phyloP scores from a whole-genome alignment of 1,284 basidiomycete species.

The Inonotus hispidus region DNA sequence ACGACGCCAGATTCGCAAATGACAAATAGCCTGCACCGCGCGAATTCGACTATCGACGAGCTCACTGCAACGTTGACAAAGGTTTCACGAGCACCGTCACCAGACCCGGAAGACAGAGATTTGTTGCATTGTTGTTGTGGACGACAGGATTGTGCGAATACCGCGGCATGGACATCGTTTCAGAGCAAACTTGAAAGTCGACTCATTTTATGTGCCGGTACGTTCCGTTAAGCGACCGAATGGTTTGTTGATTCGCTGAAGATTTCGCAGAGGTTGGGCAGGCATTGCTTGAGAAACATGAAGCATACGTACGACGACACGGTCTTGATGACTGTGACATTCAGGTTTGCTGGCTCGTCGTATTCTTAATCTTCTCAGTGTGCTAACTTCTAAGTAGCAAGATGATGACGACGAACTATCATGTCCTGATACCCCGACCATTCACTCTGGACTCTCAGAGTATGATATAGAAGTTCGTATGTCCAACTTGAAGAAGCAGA shows the following conservation, averaged over 20 bases:
- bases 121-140: conserved; percentile 60
- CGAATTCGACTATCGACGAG: conserved; percentile 59
- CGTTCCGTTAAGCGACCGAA: conserved; percentile 25
- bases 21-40: conserved; percentile 47
- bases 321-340: conserved; percentile 40
- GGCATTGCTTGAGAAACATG: conserved; percentile 81
- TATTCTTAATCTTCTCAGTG: neutral
- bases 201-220: conserved; percentile 80
- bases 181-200: conserved; percentile 69
- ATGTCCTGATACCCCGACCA: conserved; percentile 17
- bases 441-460: conserved; percentile 15
- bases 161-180: conserved; percentile 56
- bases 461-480: conserved; percentile 33
- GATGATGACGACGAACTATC: conserved; percentile 5
- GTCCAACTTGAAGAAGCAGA: conserved; percentile 49
- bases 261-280: conserved; percentile 89
- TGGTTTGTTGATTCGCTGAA: conserved; percentile 35
- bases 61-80: conserved; percentile 64
- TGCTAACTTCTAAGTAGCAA: conserved; percentile 6
- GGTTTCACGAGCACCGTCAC: conserved; percentile 64
- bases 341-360: neutral
- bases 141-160: conserved; percentile 56
- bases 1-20: conserved; percentile 52
- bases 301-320: conserved; percentile 75
- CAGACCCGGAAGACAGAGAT: conserved; percentile 43